These are phyloP conservation scores for Cardamine resedifolia DNA, from an alignment of 345 rosid genomes.

Conservation along the genomic window DNA sequence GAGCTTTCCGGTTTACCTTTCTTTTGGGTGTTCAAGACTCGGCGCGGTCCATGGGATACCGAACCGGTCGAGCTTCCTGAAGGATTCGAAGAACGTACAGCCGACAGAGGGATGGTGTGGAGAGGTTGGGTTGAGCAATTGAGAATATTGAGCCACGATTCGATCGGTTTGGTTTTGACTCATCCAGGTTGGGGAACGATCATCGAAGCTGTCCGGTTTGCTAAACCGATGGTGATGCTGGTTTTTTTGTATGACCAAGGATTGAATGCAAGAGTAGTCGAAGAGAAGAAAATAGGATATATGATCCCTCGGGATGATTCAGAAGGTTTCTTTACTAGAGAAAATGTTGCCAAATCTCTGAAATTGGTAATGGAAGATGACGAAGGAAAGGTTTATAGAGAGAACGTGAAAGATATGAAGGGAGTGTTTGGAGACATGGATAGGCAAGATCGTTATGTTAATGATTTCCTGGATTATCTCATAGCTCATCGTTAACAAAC, in stretches of 20 bases:
- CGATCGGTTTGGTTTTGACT: slow-evolving; percentile 44
- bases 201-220: slow-evolving; percentile 38
- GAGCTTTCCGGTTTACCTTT: slow-evolving; percentile 46
- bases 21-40: slow-evolving; percentile 45
- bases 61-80: slow-evolving; percentile 33
- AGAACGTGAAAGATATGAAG: slow-evolving; percentile 42
- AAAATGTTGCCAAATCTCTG: slow-evolving; percentile 35
- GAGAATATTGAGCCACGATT: slow-evolving; percentile 38
- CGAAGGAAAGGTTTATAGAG: slow-evolving; percentile 40
- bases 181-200: slow-evolving; percentile 41
- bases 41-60: slow-evolving; percentile 15
- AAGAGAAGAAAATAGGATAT: slow-evolving; percentile 32
- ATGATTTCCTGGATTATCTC: slow-evolving; percentile 13
- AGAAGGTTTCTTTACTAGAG: slow-evolving; percentile 38
- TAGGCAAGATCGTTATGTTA: slow-evolving; percentile 27
- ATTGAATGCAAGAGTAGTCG: slow-evolving; percentile 33
- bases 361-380: slow-evolving; percentile 41
- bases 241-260: slow-evolving; percentile 40
- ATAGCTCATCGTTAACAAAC: slow-evolving; percentile 19
- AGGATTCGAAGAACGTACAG: slow-evolving; percentile 42
- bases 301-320: slow-evolving; percentile 34
- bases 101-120: slow-evolving; percentile 41
- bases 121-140: slow-evolving; percentile 49
- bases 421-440: slow-evolving; percentile 26
- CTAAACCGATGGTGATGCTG: slow-evolving; percentile 29